phyloP scores from a whole-genome alignment of 2,329 filamentous ascomycete genomes.

The Penicillium palitans region DNA sequence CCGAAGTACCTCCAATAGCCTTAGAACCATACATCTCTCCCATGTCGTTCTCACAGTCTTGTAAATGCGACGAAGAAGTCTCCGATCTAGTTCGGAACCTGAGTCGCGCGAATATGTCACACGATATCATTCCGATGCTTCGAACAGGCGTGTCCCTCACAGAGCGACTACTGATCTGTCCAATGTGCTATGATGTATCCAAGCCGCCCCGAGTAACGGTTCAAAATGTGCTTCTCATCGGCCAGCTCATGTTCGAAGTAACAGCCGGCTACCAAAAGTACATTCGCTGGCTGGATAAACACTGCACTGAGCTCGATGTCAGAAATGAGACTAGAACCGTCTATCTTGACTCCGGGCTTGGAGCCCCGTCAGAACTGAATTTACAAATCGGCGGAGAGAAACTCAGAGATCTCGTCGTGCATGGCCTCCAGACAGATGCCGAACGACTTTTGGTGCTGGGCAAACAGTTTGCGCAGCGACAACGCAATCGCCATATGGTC shows the following conservation, averaged over 20 bases:
- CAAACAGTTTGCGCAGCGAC: constrained; percentile 26
- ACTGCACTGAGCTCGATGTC: constrained; percentile 16
- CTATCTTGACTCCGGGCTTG: constrained; percentile 16
- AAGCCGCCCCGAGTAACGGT: constrained; percentile 31
- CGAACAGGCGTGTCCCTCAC: constrained; percentile 17
- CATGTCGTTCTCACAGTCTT: constrained; percentile 19
- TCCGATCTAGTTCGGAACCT: constrained; percentile 22
- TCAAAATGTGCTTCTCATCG: constrained; percentile 33
- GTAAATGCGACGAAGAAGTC: constrained; percentile 27
- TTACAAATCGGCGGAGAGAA: constrained; percentile 20
- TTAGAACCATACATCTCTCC: constrained; percentile 18
- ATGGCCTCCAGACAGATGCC: constrained; percentile 21
- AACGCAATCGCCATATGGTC: constrained; percentile 30
- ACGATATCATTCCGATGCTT: constrained; percentile 22
- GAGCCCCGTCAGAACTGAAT: constrained; percentile 6
- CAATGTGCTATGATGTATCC: constrained; percentile 31
- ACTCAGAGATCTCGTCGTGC: constrained; percentile 12
- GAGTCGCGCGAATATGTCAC: constrained; percentile 19
- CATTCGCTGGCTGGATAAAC: constrained; percentile 27
- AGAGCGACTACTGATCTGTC: constrained; percentile 26
- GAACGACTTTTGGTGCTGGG: constrained; percentile 22
- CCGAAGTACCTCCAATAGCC: constrained; percentile 1
- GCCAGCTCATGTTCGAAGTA: constrained; percentile 29
- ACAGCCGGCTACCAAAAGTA: constrained; percentile 30
- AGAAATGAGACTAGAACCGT: constrained; percentile 9